phyloP scores from a whole-genome alignment of 148 eudicot species.

The Dianthus caryophyllus region DNA sequence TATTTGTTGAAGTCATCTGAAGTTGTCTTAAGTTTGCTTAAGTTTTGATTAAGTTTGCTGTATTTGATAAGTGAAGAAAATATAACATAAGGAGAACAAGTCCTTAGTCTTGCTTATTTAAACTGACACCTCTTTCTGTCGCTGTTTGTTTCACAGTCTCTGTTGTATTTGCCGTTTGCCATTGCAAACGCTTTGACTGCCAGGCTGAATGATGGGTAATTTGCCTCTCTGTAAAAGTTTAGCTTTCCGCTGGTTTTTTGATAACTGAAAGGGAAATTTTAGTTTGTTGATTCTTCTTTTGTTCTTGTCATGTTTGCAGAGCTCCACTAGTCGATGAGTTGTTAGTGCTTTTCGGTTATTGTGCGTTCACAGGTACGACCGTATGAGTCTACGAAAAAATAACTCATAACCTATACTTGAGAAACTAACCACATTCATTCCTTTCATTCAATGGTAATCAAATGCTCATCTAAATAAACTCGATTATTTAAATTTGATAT shows the following conservation, averaged over 20 bases:
- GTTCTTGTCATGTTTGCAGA: constrained; percentile 36
- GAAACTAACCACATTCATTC: constrained; percentile 4
- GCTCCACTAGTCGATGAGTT: constrained; percentile 80
- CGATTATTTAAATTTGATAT: background rate
- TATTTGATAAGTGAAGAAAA: no score
- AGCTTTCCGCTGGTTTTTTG: background rate
- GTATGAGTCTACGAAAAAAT: constrained; percentile 27
- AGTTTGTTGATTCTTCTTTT: background rate
- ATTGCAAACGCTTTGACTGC: constrained; percentile 94
- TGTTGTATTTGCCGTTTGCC: constrained; percentile 80
- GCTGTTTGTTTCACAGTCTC: constrained; percentile 39
- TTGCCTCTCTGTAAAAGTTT: background rate
- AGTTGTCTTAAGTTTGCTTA: no score
- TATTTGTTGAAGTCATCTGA: no score
- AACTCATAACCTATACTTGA: background rate
- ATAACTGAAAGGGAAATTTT: background rate
- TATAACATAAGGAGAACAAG: no score
- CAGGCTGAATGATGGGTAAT: constrained; percentile 83
- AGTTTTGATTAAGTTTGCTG: no score
- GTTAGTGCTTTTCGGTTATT: constrained; percentile 71
- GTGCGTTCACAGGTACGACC: constrained; percentile 63
- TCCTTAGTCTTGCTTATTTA: background rate
- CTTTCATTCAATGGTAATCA: background rate
- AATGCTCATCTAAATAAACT: background rate
- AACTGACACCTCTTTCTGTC: background rate